phyloP scores from a whole-genome alignment of 1,139 yeast genomes.

The Suhomyces maxii region DNA sequence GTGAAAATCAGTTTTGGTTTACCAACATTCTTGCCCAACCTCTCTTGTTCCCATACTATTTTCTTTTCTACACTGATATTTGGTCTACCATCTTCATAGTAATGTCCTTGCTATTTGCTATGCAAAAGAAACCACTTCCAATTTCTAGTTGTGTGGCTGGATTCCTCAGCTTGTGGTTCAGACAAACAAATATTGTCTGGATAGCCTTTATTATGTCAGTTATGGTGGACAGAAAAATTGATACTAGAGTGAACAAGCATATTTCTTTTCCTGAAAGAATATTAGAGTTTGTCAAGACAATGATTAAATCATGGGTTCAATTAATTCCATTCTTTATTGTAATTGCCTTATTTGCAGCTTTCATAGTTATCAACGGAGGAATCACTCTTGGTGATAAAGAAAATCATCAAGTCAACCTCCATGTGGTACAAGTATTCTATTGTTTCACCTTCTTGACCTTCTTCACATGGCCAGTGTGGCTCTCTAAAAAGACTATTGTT shows the following conservation, averaged over 20 bases:
- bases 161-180: slow-evolving; percentile 62
- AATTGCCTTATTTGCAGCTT: slow-evolving; percentile 52
- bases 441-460: slow-evolving; percentile 61
- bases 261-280: slow-evolving; percentile 11
- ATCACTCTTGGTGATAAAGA: slow-evolving; percentile 87
- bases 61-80: slow-evolving; percentile 86
- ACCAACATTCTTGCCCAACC: slow-evolving; percentile 63
- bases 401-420: slow-evolving; percentile 72
- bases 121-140: slow-evolving; percentile 22
- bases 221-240: slow-evolving; percentile 50
- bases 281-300: slow-evolving; percentile 20
- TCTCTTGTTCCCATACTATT: slow-evolving; percentile 66
- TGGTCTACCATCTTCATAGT: slow-evolving; percentile 81
- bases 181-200: slow-evolving; percentile 95
- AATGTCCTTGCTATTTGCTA: slow-evolving; percentile 34
- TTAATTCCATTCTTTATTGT: slow-evolving; percentile 56
- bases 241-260: slow-evolving; percentile 2
- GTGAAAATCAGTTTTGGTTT: slow-evolving; percentile 45
- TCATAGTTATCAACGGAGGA: slow-evolving; percentile 68
- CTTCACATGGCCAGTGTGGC: slow-evolving; percentile 73
- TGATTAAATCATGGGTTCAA: slow-evolving; percentile 25
- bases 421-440: slow-evolving; percentile 80
- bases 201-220: slow-evolving; percentile 59
- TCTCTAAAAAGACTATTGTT: slow-evolving; percentile 39
- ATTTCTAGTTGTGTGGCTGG: slow-evolving; percentile 47